Base-by-base conservation (phyloP, 2,329 filamentous ascomycete genomes). In the Stagonosporopsis vannaccii region DNA sequence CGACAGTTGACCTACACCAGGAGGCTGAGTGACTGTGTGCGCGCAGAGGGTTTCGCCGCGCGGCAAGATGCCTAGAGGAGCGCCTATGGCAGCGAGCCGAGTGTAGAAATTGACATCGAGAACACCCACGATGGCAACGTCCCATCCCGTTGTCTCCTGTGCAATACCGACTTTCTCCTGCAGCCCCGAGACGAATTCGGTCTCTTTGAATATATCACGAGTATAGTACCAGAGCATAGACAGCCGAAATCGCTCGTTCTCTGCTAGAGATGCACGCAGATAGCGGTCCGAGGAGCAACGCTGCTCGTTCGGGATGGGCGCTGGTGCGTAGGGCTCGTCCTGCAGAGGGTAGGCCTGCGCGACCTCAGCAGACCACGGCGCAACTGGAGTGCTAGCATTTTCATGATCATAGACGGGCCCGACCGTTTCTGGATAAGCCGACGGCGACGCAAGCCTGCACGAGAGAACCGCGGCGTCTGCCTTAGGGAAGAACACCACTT, bases 211-310 rank as follows among this genome's bases (percentile, higher is more conserved):
- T 2, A 45, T 45, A 13, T 45, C 28, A 12, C 19, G 42, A 22
- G 28, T 45, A 23, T 45, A 35, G 8, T 45, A 45, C 42, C 42
- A 45, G 17, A 45, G 28, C 42, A 45, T 45, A 13, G 42, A 45
- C 17, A 45, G 19, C 12, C 42, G 42, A n/a, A 45, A 19, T 23
- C 42, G 20, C 42, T 45, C 42, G 15, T 45, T 45, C 19, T 19
- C 22, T 2, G 42, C n/a, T n/a, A 45, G 42, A n/a, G 28, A 22
- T 15, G 42, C 42, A 11, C 42, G 42, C 4, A 45, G 20, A 28
- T 45, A 45, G 19, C 42, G 42, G 23, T 45, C 28, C 3, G 42
- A 17, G 2, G 4, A 8, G 28, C 28, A 23, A 7, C 4, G 26
- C n/a, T 33, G 42, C 11, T 35, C 8, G 15, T 35, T 12, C 12